Evolutionary conservation across 139 green algal genomes (phyloP).

Genomic region (Gonium pectorale): DNA sequence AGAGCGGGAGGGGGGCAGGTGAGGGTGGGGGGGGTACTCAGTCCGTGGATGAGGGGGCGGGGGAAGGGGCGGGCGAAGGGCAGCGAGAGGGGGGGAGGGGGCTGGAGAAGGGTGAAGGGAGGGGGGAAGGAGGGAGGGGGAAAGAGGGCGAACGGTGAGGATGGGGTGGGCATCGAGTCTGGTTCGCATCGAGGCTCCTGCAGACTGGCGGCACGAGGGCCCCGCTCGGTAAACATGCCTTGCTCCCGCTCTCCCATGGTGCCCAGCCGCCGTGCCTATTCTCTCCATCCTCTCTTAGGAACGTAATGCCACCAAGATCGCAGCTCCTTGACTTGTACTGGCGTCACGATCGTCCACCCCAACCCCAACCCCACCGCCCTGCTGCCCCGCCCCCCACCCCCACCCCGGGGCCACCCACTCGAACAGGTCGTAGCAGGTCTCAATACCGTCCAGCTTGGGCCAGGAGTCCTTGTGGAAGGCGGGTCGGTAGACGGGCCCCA

Average conservation of each 20-base stretch:
- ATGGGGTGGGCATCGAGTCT: neutral
- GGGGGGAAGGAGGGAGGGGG: neutral
- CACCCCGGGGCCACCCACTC: slow-evolving; percentile 1
- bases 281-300: too few species aligned
- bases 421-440: slow-evolving; percentile 79
- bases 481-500: slow-evolving; percentile 53
- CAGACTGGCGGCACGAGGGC: too few species aligned
- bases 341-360: neutral
- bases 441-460: slow-evolving; percentile 56
- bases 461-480: slow-evolving; percentile 57
- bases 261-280: too few species aligned
- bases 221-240: too few species aligned
- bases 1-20: neutral
- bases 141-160: neutral
- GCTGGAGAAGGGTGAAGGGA: neutral
- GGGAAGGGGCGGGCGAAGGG: neutral
- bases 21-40: too few species aligned
- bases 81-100: neutral
- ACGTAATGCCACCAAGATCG: too few species aligned
- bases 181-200: neutral
- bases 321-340: too few species aligned
- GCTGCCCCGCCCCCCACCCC: neutral
- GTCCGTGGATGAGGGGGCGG: too few species aligned
- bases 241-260: too few species aligned
- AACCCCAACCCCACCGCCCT: neutral